These are phyloP conservation scores for Coemansia sp. DNA, from an alignment of 192 early-diverging fungal species.

Conservation along the genomic window DNA sequence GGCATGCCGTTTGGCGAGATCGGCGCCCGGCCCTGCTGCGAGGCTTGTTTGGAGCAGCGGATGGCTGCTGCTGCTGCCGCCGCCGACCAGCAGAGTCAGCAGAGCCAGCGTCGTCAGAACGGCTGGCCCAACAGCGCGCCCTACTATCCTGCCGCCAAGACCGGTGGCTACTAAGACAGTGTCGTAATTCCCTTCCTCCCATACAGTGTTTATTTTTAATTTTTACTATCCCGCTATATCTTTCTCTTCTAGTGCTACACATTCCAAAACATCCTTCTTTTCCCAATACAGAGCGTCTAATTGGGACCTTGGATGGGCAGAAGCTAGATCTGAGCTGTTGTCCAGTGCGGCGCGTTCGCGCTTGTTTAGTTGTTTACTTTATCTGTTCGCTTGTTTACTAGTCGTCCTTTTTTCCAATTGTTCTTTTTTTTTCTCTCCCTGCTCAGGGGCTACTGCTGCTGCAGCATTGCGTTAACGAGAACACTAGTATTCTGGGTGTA, in stretches of 20 bases:
- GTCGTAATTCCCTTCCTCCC: too few relatives aligned
- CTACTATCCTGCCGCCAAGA: slow-evolving; percentile 3
- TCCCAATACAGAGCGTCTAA: too few relatives aligned
- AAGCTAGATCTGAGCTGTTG: too few relatives aligned
- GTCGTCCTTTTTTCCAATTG: too few relatives aligned
- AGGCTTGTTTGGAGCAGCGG: slow-evolving; percentile 44
- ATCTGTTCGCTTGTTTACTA: too few relatives aligned
- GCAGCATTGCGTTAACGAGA: neutral
- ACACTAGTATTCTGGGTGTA: neutral
- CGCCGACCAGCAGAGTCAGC: slow-evolving; percentile 5
- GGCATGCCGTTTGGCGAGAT: slow-evolving; percentile 59
- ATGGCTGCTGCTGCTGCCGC: slow-evolving; percentile 5
- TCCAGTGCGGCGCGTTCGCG: too few relatives aligned
- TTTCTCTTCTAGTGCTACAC: neutral
- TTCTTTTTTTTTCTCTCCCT: neutral
- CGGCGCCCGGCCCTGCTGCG: slow-evolving; percentile 44
- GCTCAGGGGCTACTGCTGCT: neutral
- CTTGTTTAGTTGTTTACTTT: too few relatives aligned
- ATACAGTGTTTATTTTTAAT: too few relatives aligned
- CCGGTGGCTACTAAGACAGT: neutral
- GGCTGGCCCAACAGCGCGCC: slow-evolving; percentile 9
- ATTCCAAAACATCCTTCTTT: too few relatives aligned
- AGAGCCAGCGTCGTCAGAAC: slow-evolving; percentile 14
- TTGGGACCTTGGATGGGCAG: too few relatives aligned
- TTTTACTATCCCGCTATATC: neutral